Evolutionary conservation across 305 asterid species (phyloP).

Genomic region (Solanum hybrid): DNA sequence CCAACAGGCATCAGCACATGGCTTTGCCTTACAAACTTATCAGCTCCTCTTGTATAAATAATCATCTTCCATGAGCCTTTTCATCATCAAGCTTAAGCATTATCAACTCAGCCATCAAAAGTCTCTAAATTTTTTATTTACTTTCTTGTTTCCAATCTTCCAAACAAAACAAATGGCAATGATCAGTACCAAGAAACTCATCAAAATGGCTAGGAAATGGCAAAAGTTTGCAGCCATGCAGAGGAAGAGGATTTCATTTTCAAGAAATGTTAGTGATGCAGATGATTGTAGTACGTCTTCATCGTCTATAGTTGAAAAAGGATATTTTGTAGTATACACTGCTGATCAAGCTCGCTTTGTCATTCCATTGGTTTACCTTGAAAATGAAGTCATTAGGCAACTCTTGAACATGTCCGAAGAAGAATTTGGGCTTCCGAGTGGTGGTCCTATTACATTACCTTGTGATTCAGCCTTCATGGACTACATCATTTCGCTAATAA

Average conservation of each 20-base stretch:
- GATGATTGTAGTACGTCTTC: not conserved
- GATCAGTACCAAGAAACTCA: too few relatives aligned
- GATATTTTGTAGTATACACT: not conserved
- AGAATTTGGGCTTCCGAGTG: not conserved
- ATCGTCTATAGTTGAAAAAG: not conserved
- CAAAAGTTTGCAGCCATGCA: not conserved
- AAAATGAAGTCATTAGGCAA: not conserved
- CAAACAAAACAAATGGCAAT: too few relatives aligned
- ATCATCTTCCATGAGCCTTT: too few relatives aligned
- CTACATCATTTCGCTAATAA: not conserved
- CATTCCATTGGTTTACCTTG: not conserved
- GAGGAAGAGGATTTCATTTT: slow-evolving; percentile 1
- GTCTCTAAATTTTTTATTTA: too few relatives aligned
- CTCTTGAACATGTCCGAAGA: not conserved
- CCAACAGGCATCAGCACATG: too few relatives aligned
- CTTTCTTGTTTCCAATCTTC: too few relatives aligned
- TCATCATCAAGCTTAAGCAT: too few relatives aligned
- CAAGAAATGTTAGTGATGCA: not conserved
- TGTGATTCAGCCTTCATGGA: not conserved
- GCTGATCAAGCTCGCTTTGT: not conserved
- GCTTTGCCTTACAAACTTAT: too few relatives aligned
- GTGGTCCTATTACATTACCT: not conserved
- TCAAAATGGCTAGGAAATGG: not conserved
- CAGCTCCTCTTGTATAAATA: too few relatives aligned
- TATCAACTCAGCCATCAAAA: too few relatives aligned